These are phyloP conservation scores for Rosa hybrid DNA, from an alignment of 331 rosid species.

Conservation along the genomic window DNA sequence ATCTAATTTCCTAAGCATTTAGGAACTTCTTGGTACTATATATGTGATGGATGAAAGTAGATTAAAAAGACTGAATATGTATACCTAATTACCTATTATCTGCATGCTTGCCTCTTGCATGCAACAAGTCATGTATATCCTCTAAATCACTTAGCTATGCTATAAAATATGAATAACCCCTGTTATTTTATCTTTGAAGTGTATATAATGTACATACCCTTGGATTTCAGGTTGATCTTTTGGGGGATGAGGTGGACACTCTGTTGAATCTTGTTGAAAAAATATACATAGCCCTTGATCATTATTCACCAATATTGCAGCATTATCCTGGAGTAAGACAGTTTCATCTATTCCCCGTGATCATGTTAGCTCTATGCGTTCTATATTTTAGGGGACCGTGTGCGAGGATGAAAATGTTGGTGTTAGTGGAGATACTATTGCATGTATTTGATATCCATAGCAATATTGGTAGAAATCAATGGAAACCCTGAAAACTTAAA, in stretches of 20 bases:
- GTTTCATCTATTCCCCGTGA: slow-evolving; percentile 12
- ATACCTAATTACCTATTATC: slow-evolving; percentile 1
- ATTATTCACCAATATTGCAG: slow-evolving; percentile 86
- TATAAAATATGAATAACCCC: neutral
- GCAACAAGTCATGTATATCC: neutral
- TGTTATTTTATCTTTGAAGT: slow-evolving; percentile 1
- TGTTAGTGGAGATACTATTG: neutral
- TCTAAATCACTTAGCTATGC: neutral
- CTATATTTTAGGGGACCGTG: neutral
- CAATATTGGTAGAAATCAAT: neutral
- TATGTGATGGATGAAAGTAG: neutral
- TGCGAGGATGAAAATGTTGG: neutral
- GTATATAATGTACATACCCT: slow-evolving; percentile 23
- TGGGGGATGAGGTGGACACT: slow-evolving; percentile 83
- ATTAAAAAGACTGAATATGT: neutral
- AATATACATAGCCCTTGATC: slow-evolving; percentile 84
- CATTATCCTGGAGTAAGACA: slow-evolving; percentile 93
- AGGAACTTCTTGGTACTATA: neutral
- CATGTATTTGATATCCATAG: neutral
- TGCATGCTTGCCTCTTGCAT: neutral
- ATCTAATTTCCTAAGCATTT: neutral
- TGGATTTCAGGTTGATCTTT: slow-evolving; percentile 84
- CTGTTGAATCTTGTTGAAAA: slow-evolving; percentile 76
- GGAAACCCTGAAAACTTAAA: neutral
- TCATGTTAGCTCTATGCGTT: neutral